Base-by-base conservation (phyloP, 2,329 filamentous ascomycete genomes). In the Colletotrichum tanaceti region DNA sequence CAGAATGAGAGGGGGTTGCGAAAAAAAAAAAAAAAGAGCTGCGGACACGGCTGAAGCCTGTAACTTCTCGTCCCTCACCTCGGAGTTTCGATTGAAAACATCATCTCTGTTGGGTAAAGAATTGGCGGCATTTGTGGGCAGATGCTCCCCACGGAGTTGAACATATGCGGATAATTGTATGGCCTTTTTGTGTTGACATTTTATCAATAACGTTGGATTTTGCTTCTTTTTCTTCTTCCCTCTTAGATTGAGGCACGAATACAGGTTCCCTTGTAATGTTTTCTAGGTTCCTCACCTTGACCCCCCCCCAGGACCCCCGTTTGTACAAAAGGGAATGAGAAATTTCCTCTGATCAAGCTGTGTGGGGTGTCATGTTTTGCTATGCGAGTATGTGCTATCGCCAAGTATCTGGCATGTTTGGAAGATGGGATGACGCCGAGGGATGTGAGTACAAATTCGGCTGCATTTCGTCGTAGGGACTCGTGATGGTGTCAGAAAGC, bases 61-160 rank as follows among this genome's bases (percentile, higher is more conserved):
- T n/a, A 38, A 47, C 24, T 60, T 14, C 20, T 9, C n/a, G 7
- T n/a, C 24, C 35, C 20, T 53, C n/a, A 13, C 35, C 16, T 11
- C n/a, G 22, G 61, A 49, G 43, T 66, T 66, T 41, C 13, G 35
- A 41, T 41, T 35, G 18, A 24, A n/a, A 46, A 28, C 20, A 28
- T 24, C 10, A n/a, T 55, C 32, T 35, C 44, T 18, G 50, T 65
- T 57, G 43, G 43, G 16, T 65, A 52, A 46, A 22, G 49, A 41
- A 50, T 66, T 61, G 66, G 50, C 62, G 66, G 62, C 62, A 66
- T 61, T 66, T 61, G 57, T 53, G 66, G 53, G 62, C 57, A 46
- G 11, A 13, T 20, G 32, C 24, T 35, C 35, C 66, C 22, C 32
- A 44, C 39, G 50, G 55, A 66, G 49, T 69, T 61, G 57, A 35